A percentile compares a stretch with the other conserved stretches of the same genome.
Evolutionary conservation across 1,284 basidiomycete genomes (phyloP).

Genomic region (Inonotus hispidus): DNA sequence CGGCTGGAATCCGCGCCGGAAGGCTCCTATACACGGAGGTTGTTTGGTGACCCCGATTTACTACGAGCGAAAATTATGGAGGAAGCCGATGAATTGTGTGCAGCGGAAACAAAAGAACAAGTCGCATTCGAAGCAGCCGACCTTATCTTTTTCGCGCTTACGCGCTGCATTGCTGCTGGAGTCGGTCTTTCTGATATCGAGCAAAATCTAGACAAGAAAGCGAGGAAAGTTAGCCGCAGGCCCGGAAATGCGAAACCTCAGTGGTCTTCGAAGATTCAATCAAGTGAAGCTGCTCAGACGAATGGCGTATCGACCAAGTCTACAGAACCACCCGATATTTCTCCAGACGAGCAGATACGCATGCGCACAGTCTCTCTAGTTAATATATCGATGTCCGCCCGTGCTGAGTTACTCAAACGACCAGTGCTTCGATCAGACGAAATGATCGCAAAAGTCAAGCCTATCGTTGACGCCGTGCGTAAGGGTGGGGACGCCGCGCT

Average conservation of each 20-base stretch:
- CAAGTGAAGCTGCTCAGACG: slow-evolving; percentile 26
- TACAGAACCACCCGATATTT: slow-evolving; percentile 26
- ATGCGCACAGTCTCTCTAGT: slow-evolving; percentile 73
- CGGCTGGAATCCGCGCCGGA: slow-evolving; percentile 76
- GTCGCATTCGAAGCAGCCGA: slow-evolving; percentile 98
- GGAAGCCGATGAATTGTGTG: slow-evolving; percentile 95
- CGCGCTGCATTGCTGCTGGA: slow-evolving; percentile 82
- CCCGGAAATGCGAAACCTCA: slow-evolving; percentile 93
- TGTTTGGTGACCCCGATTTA: slow-evolving; percentile 82
- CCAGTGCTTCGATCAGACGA: slow-evolving; percentile 91
- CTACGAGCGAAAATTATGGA: slow-evolving; percentile 95
- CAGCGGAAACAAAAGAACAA: slow-evolving; percentile 76
- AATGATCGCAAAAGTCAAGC: slow-evolving; percentile 93
- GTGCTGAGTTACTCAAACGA: slow-evolving; percentile 72
- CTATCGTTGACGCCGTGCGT: slow-evolving; percentile 90
- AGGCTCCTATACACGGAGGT: slow-evolving; percentile 87
- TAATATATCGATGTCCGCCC: slow-evolving; percentile 49
- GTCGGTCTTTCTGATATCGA: slow-evolving; percentile 86
- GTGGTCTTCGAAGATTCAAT: slow-evolving; percentile 46
- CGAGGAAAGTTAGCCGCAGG: slow-evolving; percentile 83
- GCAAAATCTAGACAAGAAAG: slow-evolving; percentile 79
- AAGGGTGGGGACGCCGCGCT: slow-evolving; percentile 83
- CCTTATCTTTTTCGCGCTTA: slow-evolving; percentile 89
- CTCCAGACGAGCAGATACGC: slow-evolving; percentile 48
- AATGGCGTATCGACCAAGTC: slow-evolving; percentile 29